These are phyloP conservation scores for Trichoderma sp. DNA, from an alignment of 2,329 filamentous ascomycete species.

Conservation along the genomic window DNA sequence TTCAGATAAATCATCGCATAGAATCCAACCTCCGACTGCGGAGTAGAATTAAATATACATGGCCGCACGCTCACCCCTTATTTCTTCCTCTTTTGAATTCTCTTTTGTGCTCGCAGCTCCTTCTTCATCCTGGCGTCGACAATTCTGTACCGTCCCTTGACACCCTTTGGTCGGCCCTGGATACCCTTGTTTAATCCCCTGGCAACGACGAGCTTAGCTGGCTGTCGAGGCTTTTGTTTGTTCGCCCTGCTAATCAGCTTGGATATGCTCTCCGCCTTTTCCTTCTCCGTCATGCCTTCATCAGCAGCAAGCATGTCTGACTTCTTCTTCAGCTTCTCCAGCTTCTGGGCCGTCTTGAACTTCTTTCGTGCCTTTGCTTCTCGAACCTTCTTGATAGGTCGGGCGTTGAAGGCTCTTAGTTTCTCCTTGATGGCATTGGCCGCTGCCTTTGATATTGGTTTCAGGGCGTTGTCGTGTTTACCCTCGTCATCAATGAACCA, in stretches of 20 bases:
- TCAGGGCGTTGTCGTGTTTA: conserved; percentile 78
- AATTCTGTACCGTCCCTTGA: conserved; percentile 97
- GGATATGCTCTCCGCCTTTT: conserved; percentile 84
- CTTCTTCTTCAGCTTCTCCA: conserved; percentile 98
- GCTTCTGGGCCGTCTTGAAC: conserved; percentile 83
- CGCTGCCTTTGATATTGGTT: conserved; percentile 89
- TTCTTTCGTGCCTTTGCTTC: conserved; percentile 98
- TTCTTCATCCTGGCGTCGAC: conserved; percentile 96
- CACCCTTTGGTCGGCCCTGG: conserved; percentile 81
- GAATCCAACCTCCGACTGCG: not conserved
- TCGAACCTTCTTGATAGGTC: conserved; percentile 98
- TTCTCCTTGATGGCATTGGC: conserved; percentile 95
- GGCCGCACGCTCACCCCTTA: conserved; percentile 26
- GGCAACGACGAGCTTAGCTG: conserved; percentile 87
- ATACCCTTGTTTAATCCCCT: conserved; percentile 81
- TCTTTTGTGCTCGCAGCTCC: conserved; percentile 86
- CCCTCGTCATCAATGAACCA: conserved; percentile 97
- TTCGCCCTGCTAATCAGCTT: conserved; percentile 79
- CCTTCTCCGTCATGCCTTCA: conserved; percentile 91
- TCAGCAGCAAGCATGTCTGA: conserved; percentile 85
- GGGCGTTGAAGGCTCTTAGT: conserved; percentile 84
- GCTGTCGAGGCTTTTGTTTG: conserved; percentile 82
- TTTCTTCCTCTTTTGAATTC: conserved; percentile 70
- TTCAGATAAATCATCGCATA: not conserved
- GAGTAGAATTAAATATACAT: not conserved